These are phyloP conservation scores for Camelina neglecta DNA, from an alignment of 345 rosid species.

Conservation along the genomic window DNA sequence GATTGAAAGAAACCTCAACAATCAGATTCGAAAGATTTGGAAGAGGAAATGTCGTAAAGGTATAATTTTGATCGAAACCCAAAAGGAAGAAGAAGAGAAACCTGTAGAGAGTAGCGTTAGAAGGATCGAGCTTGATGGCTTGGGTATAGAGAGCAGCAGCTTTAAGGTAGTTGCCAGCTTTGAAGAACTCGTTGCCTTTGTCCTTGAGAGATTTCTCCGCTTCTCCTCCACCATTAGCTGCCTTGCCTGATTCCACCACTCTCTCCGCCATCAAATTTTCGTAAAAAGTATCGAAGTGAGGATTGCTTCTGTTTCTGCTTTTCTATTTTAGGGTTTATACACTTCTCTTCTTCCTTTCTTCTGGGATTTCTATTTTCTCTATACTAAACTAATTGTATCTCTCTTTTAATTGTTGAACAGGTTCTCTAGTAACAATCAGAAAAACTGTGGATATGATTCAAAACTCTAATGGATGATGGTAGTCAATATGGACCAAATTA, in stretches of 20 bases:
- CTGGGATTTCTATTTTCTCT: not conserved
- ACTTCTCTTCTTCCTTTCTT: not conserved
- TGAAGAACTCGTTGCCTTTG: conserved; percentile 92
- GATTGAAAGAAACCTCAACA: not conserved
- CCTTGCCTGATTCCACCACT: conserved; percentile 42
- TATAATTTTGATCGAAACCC: conserved; percentile 23
- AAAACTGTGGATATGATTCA: no score
- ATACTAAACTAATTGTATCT: no score
- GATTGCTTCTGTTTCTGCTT: not conserved
- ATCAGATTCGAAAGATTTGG: not conserved
- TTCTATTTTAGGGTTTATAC: conserved; percentile 39
- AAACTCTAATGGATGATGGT: no score
- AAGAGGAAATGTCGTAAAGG: conserved; percentile 1
- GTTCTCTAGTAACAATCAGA: no score
- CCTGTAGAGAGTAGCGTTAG: conserved; percentile 93
- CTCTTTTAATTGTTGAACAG: no score
- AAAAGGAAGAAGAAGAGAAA: not conserved
- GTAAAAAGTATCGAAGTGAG: not conserved
- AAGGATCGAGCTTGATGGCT: conserved; percentile 94
- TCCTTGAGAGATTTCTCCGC: conserved; percentile 75
- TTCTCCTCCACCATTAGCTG: conserved; percentile 43
- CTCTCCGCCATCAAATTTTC: conserved; percentile 55
- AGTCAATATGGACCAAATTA: not conserved
- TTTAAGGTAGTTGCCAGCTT: conserved; percentile 94
- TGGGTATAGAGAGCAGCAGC: conserved; percentile 99